Conservation (phyloP, 192 early-diverging fungal species). For the Irineochytrium annulatum region DNA sequence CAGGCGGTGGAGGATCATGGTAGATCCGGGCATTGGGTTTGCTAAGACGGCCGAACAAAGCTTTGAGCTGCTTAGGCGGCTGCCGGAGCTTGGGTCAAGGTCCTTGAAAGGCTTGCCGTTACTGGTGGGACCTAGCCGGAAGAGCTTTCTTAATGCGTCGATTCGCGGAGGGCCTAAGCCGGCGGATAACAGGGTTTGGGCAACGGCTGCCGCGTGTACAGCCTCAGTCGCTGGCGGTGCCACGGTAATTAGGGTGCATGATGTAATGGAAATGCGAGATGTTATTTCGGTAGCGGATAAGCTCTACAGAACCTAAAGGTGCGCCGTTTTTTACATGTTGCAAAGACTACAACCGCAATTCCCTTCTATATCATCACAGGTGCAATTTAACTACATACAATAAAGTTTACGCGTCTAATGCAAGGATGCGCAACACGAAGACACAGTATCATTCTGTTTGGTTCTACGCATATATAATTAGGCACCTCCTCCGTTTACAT, state of each 20-base stretch:
- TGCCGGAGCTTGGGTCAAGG: slow-evolving; percentile 49
- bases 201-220: slow-evolving; percentile 21
- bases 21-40: slow-evolving; percentile 98
- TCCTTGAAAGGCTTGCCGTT: slow-evolving; percentile 70
- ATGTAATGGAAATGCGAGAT: slow-evolving; percentile 90
- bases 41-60: slow-evolving; percentile 87
- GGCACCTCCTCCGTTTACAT: no score
- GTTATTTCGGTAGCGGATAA: slow-evolving; percentile 79
- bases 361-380: no score
- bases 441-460: no score
- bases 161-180: slow-evolving; percentile 60
- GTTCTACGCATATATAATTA: no score
- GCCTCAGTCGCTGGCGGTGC: slow-evolving; percentile 33
- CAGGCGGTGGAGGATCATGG: slow-evolving; percentile 91
- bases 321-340: no score
- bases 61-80: slow-evolving; percentile 74
- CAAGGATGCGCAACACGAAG: no score
- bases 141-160: slow-evolving; percentile 88
- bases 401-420: no score
- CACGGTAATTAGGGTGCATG: slow-evolving; percentile 85
- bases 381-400: no score
- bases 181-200: slow-evolving; percentile 42
- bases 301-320: slow-evolving; percentile 11
- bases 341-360: no score
- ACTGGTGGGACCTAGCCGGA: slow-evolving; percentile 87